phyloP scores from a whole-genome alignment of 2,329 filamentous ascomycete species.

The Dactylonectria estremocensis region DNA sequence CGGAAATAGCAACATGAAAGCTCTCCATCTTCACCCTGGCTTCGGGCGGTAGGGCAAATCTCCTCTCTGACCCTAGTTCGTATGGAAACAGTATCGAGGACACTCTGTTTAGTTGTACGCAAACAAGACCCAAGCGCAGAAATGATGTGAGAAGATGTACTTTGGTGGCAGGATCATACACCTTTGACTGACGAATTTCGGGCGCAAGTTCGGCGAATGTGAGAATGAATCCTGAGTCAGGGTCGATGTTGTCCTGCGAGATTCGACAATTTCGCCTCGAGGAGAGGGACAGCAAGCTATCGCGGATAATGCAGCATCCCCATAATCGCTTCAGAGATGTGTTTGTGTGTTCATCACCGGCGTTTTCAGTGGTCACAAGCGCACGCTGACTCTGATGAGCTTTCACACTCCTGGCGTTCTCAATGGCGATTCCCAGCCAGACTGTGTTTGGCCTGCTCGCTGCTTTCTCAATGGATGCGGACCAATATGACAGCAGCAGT shows the following conservation, averaged over 20 bases:
- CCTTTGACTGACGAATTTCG: neutral
- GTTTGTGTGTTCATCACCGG: neutral
- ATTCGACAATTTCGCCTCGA: conserved; percentile 7
- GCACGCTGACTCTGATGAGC: neutral
- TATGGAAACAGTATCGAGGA: conserved; percentile 12
- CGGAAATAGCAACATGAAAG: neutral
- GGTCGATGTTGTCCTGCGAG: conserved; percentile 1
- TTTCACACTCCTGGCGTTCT: conserved; percentile 1
- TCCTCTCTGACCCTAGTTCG: neutral
- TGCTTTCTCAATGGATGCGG: neutral
- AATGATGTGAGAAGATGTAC: neutral
- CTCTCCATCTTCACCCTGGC: neutral
- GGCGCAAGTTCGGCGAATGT: neutral
- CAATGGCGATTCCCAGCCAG: conserved; percentile 18
- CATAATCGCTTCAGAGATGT: conserved; percentile 6
- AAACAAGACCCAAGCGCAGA: neutral
- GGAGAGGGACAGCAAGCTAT: conserved; percentile 1
- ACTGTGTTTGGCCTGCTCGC: conserved; percentile 12
- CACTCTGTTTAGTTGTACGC: neutral
- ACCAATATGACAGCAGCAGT: conserved; percentile 55
- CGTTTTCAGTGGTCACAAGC: neutral
- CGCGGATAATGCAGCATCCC: conserved; percentile 19
- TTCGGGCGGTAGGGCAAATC: neutral
- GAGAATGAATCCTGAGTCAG: neutral
- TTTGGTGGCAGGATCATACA: neutral